phyloP scores from a whole-genome alignment of 306 rosid genomes.

The Mimosa bimucronata region DNA sequence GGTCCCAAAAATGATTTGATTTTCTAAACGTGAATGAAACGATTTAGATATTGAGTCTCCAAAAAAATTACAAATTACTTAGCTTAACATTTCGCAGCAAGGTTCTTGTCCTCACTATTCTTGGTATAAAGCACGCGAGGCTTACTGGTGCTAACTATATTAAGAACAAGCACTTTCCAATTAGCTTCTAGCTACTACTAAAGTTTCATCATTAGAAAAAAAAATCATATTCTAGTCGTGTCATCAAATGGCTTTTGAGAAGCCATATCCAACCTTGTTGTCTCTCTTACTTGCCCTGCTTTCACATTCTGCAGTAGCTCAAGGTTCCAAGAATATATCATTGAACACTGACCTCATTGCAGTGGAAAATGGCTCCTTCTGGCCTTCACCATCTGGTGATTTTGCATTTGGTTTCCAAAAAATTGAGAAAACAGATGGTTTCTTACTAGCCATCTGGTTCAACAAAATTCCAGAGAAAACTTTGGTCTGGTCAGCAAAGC shows the following conservation, averaged over 20 bases:
- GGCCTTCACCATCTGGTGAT: constrained; percentile 48
- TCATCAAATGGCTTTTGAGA: neutral
- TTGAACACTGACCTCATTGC: constrained; percentile 42
- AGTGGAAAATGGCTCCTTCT: neutral
- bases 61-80: neutral
- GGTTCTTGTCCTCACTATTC: too few species aligned
- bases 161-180: neutral
- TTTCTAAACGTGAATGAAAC: neutral
- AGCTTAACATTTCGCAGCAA: too few species aligned
- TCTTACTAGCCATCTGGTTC: constrained; percentile 57
- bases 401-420: constrained; percentile 53
- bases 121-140: too few species aligned
- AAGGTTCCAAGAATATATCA: constrained; percentile 30
- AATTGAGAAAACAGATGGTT: constrained; percentile 20
- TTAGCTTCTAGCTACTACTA: too few species aligned
- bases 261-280: neutral
- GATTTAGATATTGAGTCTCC: neutral
- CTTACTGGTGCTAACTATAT: neutral
- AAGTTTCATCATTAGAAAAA: too few species aligned
- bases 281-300: neutral
- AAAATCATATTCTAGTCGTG: neutral
- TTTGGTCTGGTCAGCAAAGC: constrained; percentile 50
- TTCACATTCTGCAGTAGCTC: constrained; percentile 16
- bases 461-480: constrained; percentile 45
- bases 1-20: too few species aligned